These are phyloP conservation scores for Talaromyces borbonicus DNA, from an alignment of 495 filamentous ascomycete species.

Conservation along the genomic window DNA sequence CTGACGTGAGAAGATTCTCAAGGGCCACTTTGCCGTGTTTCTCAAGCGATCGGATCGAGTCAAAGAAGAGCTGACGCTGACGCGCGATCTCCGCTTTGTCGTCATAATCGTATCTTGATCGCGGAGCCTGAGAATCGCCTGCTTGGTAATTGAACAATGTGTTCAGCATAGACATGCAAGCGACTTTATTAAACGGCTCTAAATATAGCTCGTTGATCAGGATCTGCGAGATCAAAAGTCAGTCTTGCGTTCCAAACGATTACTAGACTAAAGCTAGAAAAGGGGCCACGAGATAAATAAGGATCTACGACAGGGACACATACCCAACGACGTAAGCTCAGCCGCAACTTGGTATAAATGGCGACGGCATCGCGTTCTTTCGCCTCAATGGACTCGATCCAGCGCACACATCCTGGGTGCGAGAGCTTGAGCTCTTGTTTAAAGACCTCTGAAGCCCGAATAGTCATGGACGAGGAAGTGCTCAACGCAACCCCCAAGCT, in stretches of 20 bases:
- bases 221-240: slow-evolving; percentile 30
- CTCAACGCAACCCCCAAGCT: slow-evolving; percentile 34
- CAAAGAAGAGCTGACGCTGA: slow-evolving; percentile 58
- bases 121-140: slow-evolving; percentile 24
- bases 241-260: not conserved
- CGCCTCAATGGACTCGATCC: slow-evolving; percentile 42
- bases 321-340: slow-evolving; percentile 64
- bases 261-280: no score
- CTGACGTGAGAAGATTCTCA: slow-evolving; percentile 43
- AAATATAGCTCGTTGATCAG: slow-evolving; percentile 62
- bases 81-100: slow-evolving; percentile 35
- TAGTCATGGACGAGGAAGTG: not conserved
- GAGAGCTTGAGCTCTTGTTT: slow-evolving; percentile 31
- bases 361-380: slow-evolving; percentile 50
- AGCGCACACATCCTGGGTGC: slow-evolving; percentile 42
- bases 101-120: slow-evolving; percentile 48
- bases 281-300: not conserved
- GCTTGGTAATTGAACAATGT: slow-evolving; percentile 58
- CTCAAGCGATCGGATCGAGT: slow-evolving; percentile 52
- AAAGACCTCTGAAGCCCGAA: slow-evolving; percentile 22
- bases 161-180: slow-evolving; percentile 68
- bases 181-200: slow-evolving; percentile 54
- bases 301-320: no score
- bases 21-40: slow-evolving; percentile 47
- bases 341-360: slow-evolving; percentile 55